Conservation (phyloP, 78 protist species). For the Planoprotostelium fungivorum region DNA sequence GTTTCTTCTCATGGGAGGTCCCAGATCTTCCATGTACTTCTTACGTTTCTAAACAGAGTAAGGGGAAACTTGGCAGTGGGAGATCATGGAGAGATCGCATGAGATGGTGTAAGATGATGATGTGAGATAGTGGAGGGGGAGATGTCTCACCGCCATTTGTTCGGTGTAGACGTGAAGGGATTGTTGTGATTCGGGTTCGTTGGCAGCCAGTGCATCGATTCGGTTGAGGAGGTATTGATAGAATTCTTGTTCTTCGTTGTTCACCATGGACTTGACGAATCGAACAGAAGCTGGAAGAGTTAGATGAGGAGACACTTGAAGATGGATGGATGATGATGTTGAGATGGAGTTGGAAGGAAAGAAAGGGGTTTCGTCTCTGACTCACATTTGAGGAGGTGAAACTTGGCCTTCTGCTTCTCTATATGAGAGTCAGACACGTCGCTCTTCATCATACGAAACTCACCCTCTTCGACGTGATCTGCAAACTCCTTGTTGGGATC, state of each 20-base stretch:
- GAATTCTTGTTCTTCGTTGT: neutral
- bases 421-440: neutral
- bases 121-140: too few relatives aligned
- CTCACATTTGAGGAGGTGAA: neutral
- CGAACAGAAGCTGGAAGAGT: neutral
- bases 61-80: too few relatives aligned
- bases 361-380: too few relatives aligned
- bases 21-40: neutral
- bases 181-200: neutral
- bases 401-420: neutral
- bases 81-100: too few relatives aligned
- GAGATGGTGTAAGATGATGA: too few relatives aligned
- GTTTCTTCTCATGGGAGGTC: too few relatives aligned
- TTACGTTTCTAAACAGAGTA: neutral
- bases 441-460: neutral
- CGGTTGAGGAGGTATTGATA: neutral
- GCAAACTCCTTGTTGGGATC: neutral
- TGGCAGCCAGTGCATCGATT: neutral
- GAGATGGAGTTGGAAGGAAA: too few relatives aligned
- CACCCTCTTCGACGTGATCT: neutral
- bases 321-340: neutral
- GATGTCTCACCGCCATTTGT: neutral
- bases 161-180: neutral
- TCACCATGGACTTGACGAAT: neutral
- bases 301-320: neutral